Conservation (phyloP, 352 stramenopile genomes). For the Phytophthora crassamura region DNA sequence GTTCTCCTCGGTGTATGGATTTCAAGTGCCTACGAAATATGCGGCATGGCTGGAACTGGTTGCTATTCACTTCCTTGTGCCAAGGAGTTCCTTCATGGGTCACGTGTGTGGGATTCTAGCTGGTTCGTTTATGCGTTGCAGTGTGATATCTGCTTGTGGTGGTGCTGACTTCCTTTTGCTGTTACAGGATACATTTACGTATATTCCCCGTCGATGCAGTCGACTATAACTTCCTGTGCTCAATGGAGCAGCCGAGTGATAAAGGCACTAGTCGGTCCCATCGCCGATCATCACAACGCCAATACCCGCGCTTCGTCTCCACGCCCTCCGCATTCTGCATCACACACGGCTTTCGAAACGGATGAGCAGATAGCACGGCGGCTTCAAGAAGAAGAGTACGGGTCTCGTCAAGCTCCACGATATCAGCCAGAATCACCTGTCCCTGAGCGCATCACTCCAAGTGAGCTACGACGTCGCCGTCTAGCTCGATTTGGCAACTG, state of each 20-base stretch:
- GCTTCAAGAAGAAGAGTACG: constrained; percentile 42
- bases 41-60: constrained; percentile 90
- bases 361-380: constrained; percentile 34
- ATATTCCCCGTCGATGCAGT: constrained; percentile 28
- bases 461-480: constrained; percentile 36
- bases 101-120: constrained; percentile 91
- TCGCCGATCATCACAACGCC: constrained; percentile 1
- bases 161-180: not conserved
- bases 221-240: constrained; percentile 16
- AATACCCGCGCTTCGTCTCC: not conserved
- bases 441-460: constrained; percentile 21
- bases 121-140: constrained; percentile 36
- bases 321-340: constrained; percentile 1
- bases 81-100: constrained; percentile 81
- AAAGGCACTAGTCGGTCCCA: constrained; percentile 1
- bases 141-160: not conserved
- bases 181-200: constrained; percentile 39
- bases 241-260: constrained; percentile 16
- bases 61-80: constrained; percentile 88
- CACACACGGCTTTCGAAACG: constrained; percentile 20
- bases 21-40: constrained; percentile 88
- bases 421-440: constrained; percentile 13
- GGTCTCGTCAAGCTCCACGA: constrained; percentile 5
- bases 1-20: constrained; percentile 67
- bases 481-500: constrained; percentile 32